Base-by-base conservation (phyloP, 768 basidiomycete species). In the Candolleomyces aberdarensis region DNA sequence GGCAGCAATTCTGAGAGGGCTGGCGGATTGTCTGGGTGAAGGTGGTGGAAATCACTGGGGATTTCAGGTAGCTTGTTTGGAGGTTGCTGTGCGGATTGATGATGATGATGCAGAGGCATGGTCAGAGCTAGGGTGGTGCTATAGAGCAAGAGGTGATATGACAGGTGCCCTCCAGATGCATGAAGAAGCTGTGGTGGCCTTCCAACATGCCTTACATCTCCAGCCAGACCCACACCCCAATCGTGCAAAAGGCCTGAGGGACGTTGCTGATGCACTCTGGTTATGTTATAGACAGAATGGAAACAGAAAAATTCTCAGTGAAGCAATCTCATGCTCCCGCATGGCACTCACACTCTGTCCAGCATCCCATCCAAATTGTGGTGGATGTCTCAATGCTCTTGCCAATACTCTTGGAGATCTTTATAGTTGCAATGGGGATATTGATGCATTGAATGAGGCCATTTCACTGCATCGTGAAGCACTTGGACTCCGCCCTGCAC, bases 381-480 rank as follows among this genome's bases (percentile, higher is more conserved):
- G 1, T 8, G 10, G 17, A 7, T 17, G 14, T n/a, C n/a, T 17
- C 6, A 32, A 13, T 1, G n/a, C n/a, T 11, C 40, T 36, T 14
- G 36, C 19, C 20, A 19, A 2, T 26, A 10, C 3, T 40, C 31
- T 44, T 22, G 5, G 2, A 19, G 32, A 3, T n/a, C 46, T 15
- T 6, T 55, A 29, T 19, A 11, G 14, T 3, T 26, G n/a, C 17
- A 5, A 13, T n/a, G 31, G 31, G 8, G 5, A 29, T 17, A 11
- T 47, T 14, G 14, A 50, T 9, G 58, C 60, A 29, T 54, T 65
- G 13, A 51, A 61, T 15, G 56, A 65, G 20, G 59, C 47, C 13
- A 65, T 66, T 29, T 31, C 49, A 20, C 46, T 44, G 14, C 39
- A 46, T 14, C 63, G 53, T 11, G 56, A 55, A 29, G 65, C 65